phyloP scores from a whole-genome alignment of 1,284 basidiomycete species.

The Cutaneotrichosporon dermatis region DNA sequence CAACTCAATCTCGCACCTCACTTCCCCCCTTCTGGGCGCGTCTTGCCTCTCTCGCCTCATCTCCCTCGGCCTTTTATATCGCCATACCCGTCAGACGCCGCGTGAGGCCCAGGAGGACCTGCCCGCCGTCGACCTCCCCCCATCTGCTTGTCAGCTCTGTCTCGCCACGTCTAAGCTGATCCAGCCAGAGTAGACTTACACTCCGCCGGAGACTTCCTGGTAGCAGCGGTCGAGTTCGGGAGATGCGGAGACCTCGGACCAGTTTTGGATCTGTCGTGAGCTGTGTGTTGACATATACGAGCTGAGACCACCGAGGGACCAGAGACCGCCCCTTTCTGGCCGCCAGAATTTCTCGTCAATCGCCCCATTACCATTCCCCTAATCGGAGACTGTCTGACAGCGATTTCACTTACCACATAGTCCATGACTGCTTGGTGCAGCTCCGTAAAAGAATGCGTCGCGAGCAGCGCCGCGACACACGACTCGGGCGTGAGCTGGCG shows the following conservation, averaged over 20 bases:
- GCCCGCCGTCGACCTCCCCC: slow-evolving; percentile 36
- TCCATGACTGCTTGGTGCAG: slow-evolving; percentile 36
- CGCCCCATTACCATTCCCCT: too few relatives aligned
- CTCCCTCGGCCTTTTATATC: neutral
- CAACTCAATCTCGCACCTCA: too few relatives aligned
- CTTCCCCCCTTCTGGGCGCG: too few relatives aligned
- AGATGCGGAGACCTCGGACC: slow-evolving; percentile 28
- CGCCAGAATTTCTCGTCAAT: too few relatives aligned
- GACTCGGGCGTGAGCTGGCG: slow-evolving; percentile 64
- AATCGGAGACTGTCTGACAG: too few relatives aligned
- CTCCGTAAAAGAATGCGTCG: slow-evolving; percentile 35
- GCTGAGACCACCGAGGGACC: too few relatives aligned
- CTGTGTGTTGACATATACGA: neutral
- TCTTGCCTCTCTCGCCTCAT: too few relatives aligned
- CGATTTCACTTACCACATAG: slow-evolving; percentile 33
- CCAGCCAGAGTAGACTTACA: slow-evolving; percentile 9
- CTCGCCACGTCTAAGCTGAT: too few relatives aligned
- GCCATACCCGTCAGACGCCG: slow-evolving; percentile 15
- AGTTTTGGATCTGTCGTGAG: slow-evolving; percentile 30
- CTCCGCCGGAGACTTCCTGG: slow-evolving; percentile 41
- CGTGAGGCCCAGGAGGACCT: slow-evolving; percentile 32
- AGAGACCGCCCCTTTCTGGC: too few relatives aligned
- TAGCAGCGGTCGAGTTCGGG: slow-evolving; percentile 35
- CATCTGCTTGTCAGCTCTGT: slow-evolving; percentile 6
- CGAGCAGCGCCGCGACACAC: slow-evolving; percentile 62